Evolutionary conservation across 768 basidiomycete genomes (phyloP), one percentile per base, ranked within the genome.

Genomic region (Dioszegia crocea): DNA sequence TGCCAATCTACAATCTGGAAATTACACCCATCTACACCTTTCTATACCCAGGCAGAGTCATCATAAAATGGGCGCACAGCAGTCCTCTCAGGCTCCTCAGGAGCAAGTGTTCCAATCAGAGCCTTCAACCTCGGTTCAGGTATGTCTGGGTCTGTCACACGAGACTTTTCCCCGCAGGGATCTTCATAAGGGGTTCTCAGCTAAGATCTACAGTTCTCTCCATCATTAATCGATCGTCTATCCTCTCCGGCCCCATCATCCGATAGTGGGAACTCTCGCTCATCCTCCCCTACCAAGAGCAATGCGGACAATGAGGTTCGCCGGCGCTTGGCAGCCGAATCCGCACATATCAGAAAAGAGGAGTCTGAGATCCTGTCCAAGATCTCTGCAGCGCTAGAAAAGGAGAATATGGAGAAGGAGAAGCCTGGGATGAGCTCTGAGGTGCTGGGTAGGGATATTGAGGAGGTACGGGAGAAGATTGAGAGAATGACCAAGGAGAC

Each of bases 381-480:
- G 33, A 77, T 78, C 61, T 65, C 66, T 5, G 62, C 69, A 0
- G 76, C 75, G n/a, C 62, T 75, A n/a, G 75, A 75, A 47, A 77
- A 78, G 61, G 77, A 78, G 62, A 74, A 76, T 54, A 51, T 75
- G 31, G 68, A 76, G 53, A 70, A 70, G 57, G 74, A 77, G 59
- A 72, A 72, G 46, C 65, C 73, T 0, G 69, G 72, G 10, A 70
- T 73, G 71, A 64, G 66, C 47, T 62, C 60, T 17, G 71, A 73
- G 53, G 60, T 76, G 11, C 57, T 78, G 17, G 60, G 69, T 8
- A 63, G 74, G 60, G 77, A 78, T 65, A 73, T 78, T 30, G 76
- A 77, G 56, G 74, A 76, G 56, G 66, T 78, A 6, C 62, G 71
- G 58, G 74, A 75, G 49, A 78, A 78, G 68, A 65, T 78, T 8